Conservation (phyloP, 805 yeast genomes). For the Candida silvicultrix region DNA sequence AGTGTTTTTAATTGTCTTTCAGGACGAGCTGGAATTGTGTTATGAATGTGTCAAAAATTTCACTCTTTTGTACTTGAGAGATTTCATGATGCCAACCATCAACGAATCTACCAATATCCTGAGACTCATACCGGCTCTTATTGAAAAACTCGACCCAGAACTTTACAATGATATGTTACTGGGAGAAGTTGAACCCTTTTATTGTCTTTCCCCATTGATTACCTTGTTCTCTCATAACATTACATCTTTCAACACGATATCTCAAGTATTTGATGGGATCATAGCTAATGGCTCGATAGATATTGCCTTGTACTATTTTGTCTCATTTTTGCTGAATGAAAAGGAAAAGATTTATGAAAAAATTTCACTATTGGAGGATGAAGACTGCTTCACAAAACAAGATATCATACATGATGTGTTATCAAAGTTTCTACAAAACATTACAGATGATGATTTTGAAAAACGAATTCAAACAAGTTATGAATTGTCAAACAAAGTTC, state of each 20-base stretch:
- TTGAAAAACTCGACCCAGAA: constrained; percentile 41
- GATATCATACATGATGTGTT: constrained; percentile 8
- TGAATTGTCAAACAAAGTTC: constrained; percentile 1
- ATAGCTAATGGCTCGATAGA: constrained; percentile 50
- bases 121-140: constrained; percentile 55
- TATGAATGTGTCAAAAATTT: constrained; percentile 46
- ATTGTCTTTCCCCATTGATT: constrained; percentile 68
- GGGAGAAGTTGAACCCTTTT: constrained; percentile 49
- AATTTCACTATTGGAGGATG: constrained; percentile 19
- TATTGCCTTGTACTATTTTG: constrained; percentile 55
- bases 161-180: constrained; percentile 29
- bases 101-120: constrained; percentile 62
- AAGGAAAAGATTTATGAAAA: constrained; percentile 36
- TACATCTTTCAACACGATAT: constrained; percentile 39
- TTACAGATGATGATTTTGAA: constrained; percentile 19
- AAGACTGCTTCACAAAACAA: background rate
- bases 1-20: constrained; percentile 50
- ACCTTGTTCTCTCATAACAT: constrained; percentile 77
- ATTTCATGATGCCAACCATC: constrained; percentile 74
- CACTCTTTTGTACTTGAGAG: constrained; percentile 63
- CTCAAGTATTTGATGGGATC: constrained; percentile 63
- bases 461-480: constrained; percentile 22
- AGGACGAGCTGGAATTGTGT: constrained; percentile 22
- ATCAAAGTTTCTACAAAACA: constrained; percentile 19
- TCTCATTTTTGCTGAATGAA: constrained; percentile 40